A percentile compares a stretch with the other conserved stretches of the same genome.
Conservation (phyloP, 2,329 filamentous ascomycete genomes). For the Colletotrichum navitas region DNA sequence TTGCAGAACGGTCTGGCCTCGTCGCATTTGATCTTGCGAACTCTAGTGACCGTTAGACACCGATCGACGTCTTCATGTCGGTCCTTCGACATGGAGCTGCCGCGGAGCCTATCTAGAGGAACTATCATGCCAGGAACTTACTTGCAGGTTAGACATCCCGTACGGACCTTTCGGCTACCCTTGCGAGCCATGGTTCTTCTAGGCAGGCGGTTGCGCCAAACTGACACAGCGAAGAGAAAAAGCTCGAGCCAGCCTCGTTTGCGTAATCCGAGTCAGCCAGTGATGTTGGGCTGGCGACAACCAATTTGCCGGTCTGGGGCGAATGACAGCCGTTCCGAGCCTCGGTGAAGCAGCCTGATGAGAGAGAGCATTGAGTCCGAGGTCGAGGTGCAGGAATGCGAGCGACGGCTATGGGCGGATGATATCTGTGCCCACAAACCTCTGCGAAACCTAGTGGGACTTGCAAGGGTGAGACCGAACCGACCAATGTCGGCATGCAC, state of each 20-base stretch:
- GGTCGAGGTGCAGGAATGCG: constrained; percentile 17
- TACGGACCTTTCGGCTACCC: constrained; percentile 60
- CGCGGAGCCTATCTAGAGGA: background rate
- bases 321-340: background rate
- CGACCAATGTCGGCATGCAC: constrained; percentile 7
- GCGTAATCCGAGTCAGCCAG: constrained; percentile 15
- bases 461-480: constrained; percentile 13
- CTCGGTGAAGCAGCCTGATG: constrained; percentile 23
- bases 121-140: constrained; percentile 48
- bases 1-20: constrained; percentile 66
- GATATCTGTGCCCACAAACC: constrained; percentile 20
- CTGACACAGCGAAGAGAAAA: background rate
- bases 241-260: constrained; percentile 22
- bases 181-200: constrained; percentile 49
- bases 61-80: background rate
- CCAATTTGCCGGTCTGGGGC: constrained; percentile 7
- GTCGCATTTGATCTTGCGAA: constrained; percentile 69
- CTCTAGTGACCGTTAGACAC: constrained; percentile 50
- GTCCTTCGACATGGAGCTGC: background rate
- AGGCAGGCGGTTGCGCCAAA: background rate
- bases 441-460: background rate
- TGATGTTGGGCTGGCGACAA: constrained; percentile 2
- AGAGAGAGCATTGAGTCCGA: constrained; percentile 21
- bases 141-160: constrained; percentile 69
- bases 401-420: constrained; percentile 4